Percentiles rank a stretch among this genome's conserved stretches.
These are phyloP conservation scores for Agaricales sp. DNA, from an alignment of 1,284 basidiomycete species.

Conservation along the genomic window DNA sequence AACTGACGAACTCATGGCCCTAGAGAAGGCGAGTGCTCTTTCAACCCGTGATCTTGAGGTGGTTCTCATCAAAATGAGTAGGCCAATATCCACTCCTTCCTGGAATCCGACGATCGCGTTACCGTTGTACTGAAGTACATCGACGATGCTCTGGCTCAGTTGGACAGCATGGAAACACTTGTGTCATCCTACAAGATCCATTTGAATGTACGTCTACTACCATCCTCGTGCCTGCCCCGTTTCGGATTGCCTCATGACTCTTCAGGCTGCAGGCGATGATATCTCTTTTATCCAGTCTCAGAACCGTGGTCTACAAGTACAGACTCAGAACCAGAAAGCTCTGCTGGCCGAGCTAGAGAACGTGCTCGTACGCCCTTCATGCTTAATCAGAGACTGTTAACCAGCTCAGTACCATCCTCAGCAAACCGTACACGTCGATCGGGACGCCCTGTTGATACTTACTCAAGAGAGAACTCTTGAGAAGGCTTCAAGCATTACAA, in stretches of 20 bases:
- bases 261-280: constrained; percentile 85
- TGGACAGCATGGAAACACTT: constrained; percentile 80
- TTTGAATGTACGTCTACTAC: constrained; percentile 58
- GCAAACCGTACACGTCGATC: constrained; percentile 91
- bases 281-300: constrained; percentile 95
- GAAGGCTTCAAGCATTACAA: constrained; percentile 63
- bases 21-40: constrained; percentile 67
- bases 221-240: constrained; percentile 5
- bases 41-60: constrained; percentile 4
- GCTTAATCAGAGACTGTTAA: constrained; percentile 2
- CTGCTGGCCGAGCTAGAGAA: constrained; percentile 78
- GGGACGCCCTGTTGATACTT: constrained; percentile 64
- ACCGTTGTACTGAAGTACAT: constrained; percentile 80
- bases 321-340: constrained; percentile 90
- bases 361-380: constrained; percentile 50
- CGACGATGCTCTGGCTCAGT: constrained; percentile 77
- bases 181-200: constrained; percentile 92
- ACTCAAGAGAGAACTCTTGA: constrained; percentile 77
- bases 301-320: constrained; percentile 93
- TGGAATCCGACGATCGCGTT: constrained; percentile 88
- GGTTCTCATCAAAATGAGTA: constrained; percentile 20
- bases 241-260: too few species aligned
- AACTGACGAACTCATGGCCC: constrained; percentile 77
- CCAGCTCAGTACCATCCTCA: constrained; percentile 21
- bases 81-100: constrained; percentile 96